These are phyloP conservation scores for Didymella segeticola DNA, from an alignment of 2,329 filamentous ascomycete genomes.

Conservation along the genomic window DNA sequence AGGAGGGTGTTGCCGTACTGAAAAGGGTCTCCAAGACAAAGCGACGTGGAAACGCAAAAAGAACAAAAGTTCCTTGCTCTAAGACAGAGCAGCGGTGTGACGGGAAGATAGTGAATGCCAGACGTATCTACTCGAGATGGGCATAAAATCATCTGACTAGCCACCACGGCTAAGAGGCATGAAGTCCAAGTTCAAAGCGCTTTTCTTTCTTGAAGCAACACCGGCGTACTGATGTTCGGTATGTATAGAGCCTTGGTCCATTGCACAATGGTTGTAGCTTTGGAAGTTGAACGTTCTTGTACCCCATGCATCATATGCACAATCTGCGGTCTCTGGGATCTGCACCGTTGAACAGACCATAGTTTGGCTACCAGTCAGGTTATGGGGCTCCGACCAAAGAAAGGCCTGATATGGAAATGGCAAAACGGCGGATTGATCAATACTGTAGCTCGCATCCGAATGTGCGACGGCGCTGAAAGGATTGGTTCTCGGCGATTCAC, in stretches of 20 bases:
- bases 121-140: too few species aligned
- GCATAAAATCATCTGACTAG: not conserved
- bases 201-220: not conserved
- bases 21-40: not conserved
- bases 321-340: not conserved
- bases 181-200: conserved; percentile 3
- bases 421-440: not conserved
- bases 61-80: not conserved
- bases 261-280: not conserved
- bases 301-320: not conserved
- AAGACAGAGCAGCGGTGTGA: not conserved
- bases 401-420: not conserved
- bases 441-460: not conserved
- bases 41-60: not conserved
- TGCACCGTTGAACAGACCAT: not conserved
- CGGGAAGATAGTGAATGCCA: not conserved
- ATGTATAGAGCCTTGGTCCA: too few species aligned
- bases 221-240: not conserved
- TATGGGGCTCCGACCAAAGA: conserved; percentile 2
- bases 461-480: not conserved
- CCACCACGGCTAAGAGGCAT: conserved; percentile 1
- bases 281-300: not conserved
- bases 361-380: not conserved
- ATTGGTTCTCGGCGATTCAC: not conserved
- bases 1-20: too few species aligned